Evolutionary conservation across 2,329 filamentous ascomycete species (phyloP).

Genomic region (Akanthomyces muscarius): DNA sequence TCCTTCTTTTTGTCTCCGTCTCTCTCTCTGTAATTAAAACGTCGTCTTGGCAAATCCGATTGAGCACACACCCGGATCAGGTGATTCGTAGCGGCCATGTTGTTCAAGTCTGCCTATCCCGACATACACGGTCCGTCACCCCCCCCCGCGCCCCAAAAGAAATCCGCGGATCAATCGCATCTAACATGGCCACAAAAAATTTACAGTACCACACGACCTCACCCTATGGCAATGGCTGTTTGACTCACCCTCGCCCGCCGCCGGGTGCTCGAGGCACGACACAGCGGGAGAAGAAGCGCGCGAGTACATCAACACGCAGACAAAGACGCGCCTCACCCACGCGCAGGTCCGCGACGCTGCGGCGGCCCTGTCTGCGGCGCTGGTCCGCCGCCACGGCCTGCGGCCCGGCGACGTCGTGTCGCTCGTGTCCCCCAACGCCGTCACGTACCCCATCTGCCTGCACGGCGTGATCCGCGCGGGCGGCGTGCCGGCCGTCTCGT

Average conservation of each 20-base stretch:
- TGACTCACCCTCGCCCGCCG: neutral
- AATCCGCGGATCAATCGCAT: neutral
- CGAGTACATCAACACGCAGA: slow-evolving; percentile 8
- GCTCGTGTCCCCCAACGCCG: slow-evolving; percentile 8
- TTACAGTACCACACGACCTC: slow-evolving; percentile 7
- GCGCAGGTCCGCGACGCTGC: slow-evolving; percentile 7
- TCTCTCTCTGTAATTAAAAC: too few species aligned
- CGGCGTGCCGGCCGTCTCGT: slow-evolving; percentile 8
- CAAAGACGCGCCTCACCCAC: slow-evolving; percentile 1
- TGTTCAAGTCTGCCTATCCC: slow-evolving; percentile 16
- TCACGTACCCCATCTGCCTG: slow-evolving; percentile 6
- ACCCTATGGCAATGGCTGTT: slow-evolving; percentile 17
- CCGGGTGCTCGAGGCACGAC: neutral
- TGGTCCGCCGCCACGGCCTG: neutral
- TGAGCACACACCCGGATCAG: too few species aligned
- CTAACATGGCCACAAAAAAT: neutral
- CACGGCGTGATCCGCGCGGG: slow-evolving; percentile 15
- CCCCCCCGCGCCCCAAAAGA: neutral
- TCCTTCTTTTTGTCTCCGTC: neutral
- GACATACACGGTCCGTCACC: slow-evolving; percentile 11
- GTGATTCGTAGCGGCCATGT: neutral
- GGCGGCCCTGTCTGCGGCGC: slow-evolving; percentile 6
- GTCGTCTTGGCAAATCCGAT: too few species aligned
- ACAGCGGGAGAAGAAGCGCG: neutral
- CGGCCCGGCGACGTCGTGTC: slow-evolving; percentile 3